Conservation (phyloP, 768 basidiomycete species). For the Pleurotus djamor region DNA sequence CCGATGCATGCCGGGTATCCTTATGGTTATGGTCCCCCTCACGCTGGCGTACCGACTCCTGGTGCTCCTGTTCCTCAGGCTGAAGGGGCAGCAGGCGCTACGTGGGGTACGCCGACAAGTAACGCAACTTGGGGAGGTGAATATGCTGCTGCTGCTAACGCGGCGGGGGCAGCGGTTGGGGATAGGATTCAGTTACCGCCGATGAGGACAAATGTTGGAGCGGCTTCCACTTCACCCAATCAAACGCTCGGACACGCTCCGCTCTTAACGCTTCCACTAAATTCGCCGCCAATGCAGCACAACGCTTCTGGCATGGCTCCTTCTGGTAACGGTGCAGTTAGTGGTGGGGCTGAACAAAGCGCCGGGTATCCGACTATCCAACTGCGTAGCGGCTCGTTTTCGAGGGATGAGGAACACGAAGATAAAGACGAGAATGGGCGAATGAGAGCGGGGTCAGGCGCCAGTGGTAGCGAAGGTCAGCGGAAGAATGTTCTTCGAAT, state of each 20-base stretch:
- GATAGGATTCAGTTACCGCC: conserved; percentile 60
- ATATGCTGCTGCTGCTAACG: conserved; percentile 1
- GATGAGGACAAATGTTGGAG: conserved; percentile 25
- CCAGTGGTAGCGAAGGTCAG: conserved; percentile 17
- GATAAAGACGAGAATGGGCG: conserved; percentile 8
- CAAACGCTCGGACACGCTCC: conserved; percentile 10
- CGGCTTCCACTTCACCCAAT: neutral
- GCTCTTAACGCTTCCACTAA: conserved; percentile 11
- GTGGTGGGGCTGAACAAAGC: neutral
- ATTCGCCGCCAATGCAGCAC: conserved; percentile 4
- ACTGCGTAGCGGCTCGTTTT: conserved; percentile 22
- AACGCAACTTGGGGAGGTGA: neutral
- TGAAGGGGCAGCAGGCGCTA: neutral
- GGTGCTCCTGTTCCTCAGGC: neutral
- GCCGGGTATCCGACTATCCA: conserved; percentile 30
- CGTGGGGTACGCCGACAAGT: conserved; percentile 7
- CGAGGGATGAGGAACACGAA: conserved; percentile 11
- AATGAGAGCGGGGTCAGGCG: conserved; percentile 12
- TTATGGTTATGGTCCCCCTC: conserved; percentile 12
- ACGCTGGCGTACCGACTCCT: conserved; percentile 1
- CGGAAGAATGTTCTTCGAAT: conserved; percentile 73
- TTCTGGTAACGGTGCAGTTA: neutral
- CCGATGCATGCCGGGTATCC: conserved; percentile 12
- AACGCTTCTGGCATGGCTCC: neutral
- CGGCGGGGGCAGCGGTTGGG: conserved; percentile 17